Base-by-base conservation (phyloP, 78 protist genomes). In the Paratrimastix pyriformis region DNA sequence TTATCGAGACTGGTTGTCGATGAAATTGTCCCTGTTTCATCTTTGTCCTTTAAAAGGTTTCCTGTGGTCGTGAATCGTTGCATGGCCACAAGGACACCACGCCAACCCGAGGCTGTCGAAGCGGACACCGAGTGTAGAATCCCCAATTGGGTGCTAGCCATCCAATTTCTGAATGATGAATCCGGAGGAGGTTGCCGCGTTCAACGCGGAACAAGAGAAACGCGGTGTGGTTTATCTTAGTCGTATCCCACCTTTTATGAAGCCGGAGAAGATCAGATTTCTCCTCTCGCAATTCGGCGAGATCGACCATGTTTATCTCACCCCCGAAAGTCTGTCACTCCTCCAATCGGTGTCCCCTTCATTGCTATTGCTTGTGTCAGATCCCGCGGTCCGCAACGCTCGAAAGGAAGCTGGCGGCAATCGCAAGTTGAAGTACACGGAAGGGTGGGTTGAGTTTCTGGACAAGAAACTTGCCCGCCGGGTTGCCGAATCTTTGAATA, bases 391-490 rank as follows among this genome's bases (percentile, higher is more conserved):
- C 24, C 75, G 86, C 30, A 65, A 66, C 44, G 62, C 46, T 33
- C 69, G 90, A 0, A 15, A 70, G 39, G 0, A 26, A 24, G 0
- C 1, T 0, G 86, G 87, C 9, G 88, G 92, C 18, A 84, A 85
- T 81, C 35, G 60, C 32, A 74, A 76, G 76, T 52, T 26, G 29
- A 74, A 42, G 57, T 89, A 29, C 60, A 13, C 50, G 29, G 93
- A 89, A 37, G 94, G 90, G 26, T 90, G 94, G 94, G 80, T 90
- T 2, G 94, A 90, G 81, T 90, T 87, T 57, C 45, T 21, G 24
- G 66, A 84, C 76, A 90, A 90, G 70, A 26, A 21, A 37, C 15
- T 45, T 1, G 94, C 94, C 0, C 79, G 80, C 42, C 32, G 30
- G 0, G 81, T 76, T 3, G 94, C 94, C 8, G 37, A 0, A 1